Base-by-base conservation (phyloP, 2,329 filamentous ascomycete species). In the Microdochium bolleyi region DNA sequence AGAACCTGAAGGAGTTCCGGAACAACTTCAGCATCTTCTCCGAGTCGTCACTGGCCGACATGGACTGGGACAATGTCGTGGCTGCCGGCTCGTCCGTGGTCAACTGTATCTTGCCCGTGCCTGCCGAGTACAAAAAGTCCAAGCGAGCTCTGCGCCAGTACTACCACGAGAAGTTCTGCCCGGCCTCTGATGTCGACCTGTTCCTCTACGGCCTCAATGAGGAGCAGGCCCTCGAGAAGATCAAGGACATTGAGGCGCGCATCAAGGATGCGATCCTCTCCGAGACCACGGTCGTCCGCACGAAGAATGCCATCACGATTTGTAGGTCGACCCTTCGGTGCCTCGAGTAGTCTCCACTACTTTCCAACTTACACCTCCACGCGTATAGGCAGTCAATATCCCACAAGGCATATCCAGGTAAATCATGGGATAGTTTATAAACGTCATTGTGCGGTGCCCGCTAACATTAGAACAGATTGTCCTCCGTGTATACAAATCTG, bases 271-370 rank as follows among this genome's bases (percentile, higher is more conserved):
- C 87, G 3, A 85, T 95, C 51, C 74, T 95, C 22, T 81, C 84
- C n/a, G 89, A 95, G 68, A 89, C 87, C 1, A 92, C 89, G 0
- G 89, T 88, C 0, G 82, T 95, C 48, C 80, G 90, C 34, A 95
- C 90, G 19, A 95, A 92, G 72, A 87, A 95, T 62, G 87, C 89
- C 10, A 84, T 95, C 53, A 95, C 90, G 0, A 94, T 95, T 62
- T 74, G 72, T 72, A 57, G 56, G 64, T 49, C 48, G 14, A 22
- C n/a, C 9, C 3, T 41, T 38, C 9, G 13, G 9, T 24, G 9
- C 19, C 34, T 27, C 9, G n/a, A 11, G 13, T 27, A n/a, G 7
- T 16, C 14, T 25, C 2, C 32, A 7, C 27, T 44, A 22, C n/a
- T 22, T n/a, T 37, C 52, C 59, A 30, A 51, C 49, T 27, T 52